Evolutionary conservation across 306 rosid species (phyloP).

Genomic region (Vicia faba): DNA sequence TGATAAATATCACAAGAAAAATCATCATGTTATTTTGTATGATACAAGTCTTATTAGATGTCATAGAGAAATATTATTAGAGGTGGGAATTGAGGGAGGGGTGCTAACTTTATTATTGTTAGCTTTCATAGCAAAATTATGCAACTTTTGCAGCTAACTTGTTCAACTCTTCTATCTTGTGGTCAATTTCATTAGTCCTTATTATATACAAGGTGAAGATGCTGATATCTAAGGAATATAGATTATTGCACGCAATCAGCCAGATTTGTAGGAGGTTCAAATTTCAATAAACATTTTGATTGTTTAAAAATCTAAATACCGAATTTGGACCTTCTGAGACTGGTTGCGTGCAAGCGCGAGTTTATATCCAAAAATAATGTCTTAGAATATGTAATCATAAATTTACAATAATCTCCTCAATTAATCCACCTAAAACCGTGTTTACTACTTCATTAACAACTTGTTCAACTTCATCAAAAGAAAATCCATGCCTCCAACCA

Average conservation of each 20-base stretch:
- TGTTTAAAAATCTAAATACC: background rate
- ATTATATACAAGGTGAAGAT: conserved; percentile 7
- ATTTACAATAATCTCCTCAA: conserved; percentile 70
- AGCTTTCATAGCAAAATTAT: no score
- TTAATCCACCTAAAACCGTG: conserved; percentile 58
- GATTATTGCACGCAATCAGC: background rate
- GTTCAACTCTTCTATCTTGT: conserved; percentile 40
- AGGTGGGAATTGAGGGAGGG: no score
- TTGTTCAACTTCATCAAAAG: conserved; percentile 69
- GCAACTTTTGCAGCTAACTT: conserved; percentile 26
- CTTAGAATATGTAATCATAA: conserved; percentile 38
- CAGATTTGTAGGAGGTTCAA: background rate
- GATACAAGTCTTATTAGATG: no score
- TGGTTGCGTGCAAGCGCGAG: background rate
- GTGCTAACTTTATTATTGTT: no score
- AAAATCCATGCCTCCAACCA: conserved; percentile 75
- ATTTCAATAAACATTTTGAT: background rate
- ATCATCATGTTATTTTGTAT: no score
- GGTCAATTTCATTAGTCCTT: background rate
- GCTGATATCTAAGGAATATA: background rate
- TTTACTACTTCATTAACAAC: conserved; percentile 64
- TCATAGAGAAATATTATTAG: no score
- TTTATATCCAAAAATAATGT: conserved; percentile 28
- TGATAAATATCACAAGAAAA: no score
- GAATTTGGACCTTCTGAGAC: background rate